Evolutionary conservation across 108 stramenopile genomes (phyloP), one percentile per base, ranked within the genome.

Genomic region (Cylindrotheca closterium): DNA sequence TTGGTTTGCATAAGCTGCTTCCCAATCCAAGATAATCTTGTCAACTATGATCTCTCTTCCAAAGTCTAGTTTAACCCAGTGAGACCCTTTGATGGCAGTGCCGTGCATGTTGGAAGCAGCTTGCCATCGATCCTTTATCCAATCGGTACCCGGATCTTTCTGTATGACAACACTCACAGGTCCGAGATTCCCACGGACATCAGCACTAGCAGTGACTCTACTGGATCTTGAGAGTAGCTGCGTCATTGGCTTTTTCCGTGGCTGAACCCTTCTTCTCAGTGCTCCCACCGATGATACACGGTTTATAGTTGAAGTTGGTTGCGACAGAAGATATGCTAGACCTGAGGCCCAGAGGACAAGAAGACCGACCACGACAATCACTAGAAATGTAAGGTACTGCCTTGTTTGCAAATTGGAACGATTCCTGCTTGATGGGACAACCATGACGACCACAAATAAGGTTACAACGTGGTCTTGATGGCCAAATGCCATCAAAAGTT

Each of bases 101-200:
- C 91, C 91, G 52, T 80, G 78, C 91, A 93, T 93, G 59, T 93
- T 80, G 21, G 63, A 68, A 0, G 91, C 91, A 8, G 91, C 91
- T 51, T 93, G 91, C 91, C 91, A 93, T 34, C 91, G 76, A 70
- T 93, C 91, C 24, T 77, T 72, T 12, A 93, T 58, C 91, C 91
- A 93, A 57, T 93, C 76, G 1, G 17, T 63, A 2, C 84, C 88
- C 3, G 86, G 79, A 58, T 51, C 53, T 62, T 58, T 46, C 55
- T 87, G 80, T n/a, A 83, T 63, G 1, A 93, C 45, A 17, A 93
- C 91, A 4, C 68, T 19, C 10, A 80, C 58, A 55, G 88, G 88
- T 22, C 88, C 91, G 21, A 93, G 75, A 70, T 93, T 93, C 0
- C 91, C 91, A 4, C 88, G 67, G n/a, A 85, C 84, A 51, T 73